A percentile compares a stretch with the other conserved stretches of the same genome.
Evolutionary conservation across 495 filamentous ascomycete genomes (phyloP).

Genomic region (Penicillium paradoxum): DNA sequence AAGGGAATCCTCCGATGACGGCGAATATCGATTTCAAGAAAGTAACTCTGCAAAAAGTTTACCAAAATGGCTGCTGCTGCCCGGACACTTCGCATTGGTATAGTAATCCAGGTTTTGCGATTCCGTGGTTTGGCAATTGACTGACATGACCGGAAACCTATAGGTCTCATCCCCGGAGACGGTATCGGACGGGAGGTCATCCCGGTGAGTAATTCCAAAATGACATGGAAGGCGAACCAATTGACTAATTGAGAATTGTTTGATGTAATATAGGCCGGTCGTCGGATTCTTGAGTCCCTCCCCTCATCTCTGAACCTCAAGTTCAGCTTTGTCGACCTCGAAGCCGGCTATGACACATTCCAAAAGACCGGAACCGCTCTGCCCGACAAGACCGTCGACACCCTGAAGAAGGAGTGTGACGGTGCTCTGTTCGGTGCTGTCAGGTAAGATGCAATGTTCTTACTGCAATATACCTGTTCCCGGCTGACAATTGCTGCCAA

Average conservation of each 20-base stretch:
- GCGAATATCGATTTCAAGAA: constrained; percentile 22
- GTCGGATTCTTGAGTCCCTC: constrained; percentile 83
- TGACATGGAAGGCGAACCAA: constrained; percentile 7
- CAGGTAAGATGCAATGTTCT: constrained; percentile 38
- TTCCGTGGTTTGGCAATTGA: constrained; percentile 10
- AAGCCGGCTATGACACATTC: constrained; percentile 91
- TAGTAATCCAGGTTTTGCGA: constrained; percentile 14
- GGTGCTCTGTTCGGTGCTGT: constrained; percentile 96
- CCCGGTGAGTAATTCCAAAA: constrained; percentile 48
- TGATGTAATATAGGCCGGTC: constrained; percentile 57
- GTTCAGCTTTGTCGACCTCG: constrained; percentile 88
- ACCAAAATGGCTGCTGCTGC: constrained; percentile 47
- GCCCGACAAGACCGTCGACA: constrained; percentile 83
- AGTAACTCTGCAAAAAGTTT: constrained; percentile 17
- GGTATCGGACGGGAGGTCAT: constrained; percentile 98
- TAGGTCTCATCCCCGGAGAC: constrained; percentile 95
- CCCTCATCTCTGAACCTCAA: constrained; percentile 76
- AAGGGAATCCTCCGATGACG: constrained; percentile 33
- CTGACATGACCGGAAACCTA: constrained; percentile 18
- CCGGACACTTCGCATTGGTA: constrained; percentile 55
- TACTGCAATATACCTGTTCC: neutral
- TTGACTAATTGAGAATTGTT: constrained; percentile 14
- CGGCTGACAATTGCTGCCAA: constrained; percentile 3
- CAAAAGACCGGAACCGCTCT: constrained; percentile 80
- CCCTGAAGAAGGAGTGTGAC: constrained; percentile 82